Base-by-base conservation (phyloP, 768 basidiomycete species). In the Termitomyces sp. region DNA sequence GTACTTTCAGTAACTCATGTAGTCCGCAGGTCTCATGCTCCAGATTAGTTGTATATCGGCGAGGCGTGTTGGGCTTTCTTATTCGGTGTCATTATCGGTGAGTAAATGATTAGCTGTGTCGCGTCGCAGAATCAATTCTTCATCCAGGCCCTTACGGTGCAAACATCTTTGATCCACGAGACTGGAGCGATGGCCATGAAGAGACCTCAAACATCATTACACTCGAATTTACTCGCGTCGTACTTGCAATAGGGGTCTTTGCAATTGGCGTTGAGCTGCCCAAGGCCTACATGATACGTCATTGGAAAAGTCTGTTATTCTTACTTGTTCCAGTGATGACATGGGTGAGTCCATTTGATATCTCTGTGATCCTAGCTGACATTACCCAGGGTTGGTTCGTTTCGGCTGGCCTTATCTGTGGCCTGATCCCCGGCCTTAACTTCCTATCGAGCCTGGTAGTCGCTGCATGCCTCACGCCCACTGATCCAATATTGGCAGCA, bases 241-340 rank as follows among this genome's bases (percentile, higher is more conserved):
- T 98, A 46, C 84, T 99, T 33, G 97, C 96, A 16, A 90, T 98
- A 54, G 94, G 94, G 20, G 96, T 99, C 0, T 99, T 99, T 69
- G 96, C 96, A 8, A 92, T 99, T 54, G 97, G 97, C 16, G 97
- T 98, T 24, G 97, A 99, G 68, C 77, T 98, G 68, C 97, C 97
- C 24, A 94, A 94, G 74, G 91, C 91, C 4, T 99, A 98, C 72
- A 90, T 98, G 82, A 76, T 79, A 22, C 81, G 84, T n/a, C 97
- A 98, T 67, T 97, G 94, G 94, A 87, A 81, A 66, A 93, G 92
- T 62, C 67, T 99, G 3, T 79, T 89, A 52, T 93, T 92, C 71
- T 76, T 99, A 2, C 78, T 98, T 22, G 81, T 81, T 24, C 90
- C 90, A 8, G 82, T 90, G 30, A 92, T 92, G 90, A 81, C 88